Base-by-base conservation (phyloP, 257 asterid species). In the Solanum piurae region DNA sequence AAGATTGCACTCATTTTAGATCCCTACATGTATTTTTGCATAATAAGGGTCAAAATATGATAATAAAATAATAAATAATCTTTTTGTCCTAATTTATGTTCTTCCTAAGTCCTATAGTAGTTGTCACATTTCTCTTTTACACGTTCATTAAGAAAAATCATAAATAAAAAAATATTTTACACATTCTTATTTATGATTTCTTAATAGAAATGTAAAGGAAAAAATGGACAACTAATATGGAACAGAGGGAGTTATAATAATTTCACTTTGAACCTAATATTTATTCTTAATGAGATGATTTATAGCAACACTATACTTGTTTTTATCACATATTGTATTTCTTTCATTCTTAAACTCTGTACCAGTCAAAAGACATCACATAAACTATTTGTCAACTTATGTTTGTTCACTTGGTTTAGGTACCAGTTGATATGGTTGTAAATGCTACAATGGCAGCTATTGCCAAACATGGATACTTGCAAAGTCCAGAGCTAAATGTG, bases 341-440 rank as follows among this genome's bases (percentile, higher is more conserved):
- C 16, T 64, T 25, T 64, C 14, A n/a, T 64, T 10, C 14, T 62
- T 23, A 23, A 62, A 62, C 1, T 25, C 1, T 1, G 21, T 3
- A 29, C 9, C 21, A 27, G 23, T 68, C 37, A 68, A 27, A 27
- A 0, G 0, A 68, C 21, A 29, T 68, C 21, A 68, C 21, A 68
- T 27, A 68, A 68, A 27, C 14, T 29, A 55, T 71, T 4, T 71
- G 1, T 4, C 46, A 34, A 73, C 49, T 73, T 34, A 11, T 4
- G 21, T 68, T 68, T 66, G 42, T 38, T 38, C 7, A 38, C 42
- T 38, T 38, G 10, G 10, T 38, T 38, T 38, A 92, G 93, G 87
- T 90, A 33, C 94, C 93, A 0, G 91, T 89, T 31, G 93, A 91
- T 42, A 75, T 90, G 89, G 90, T 92, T n/a, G 92, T 83, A 20